Evolutionary conservation across 108 stramenopile genomes (phyloP).

Genomic region (Nannochloropsis salina): DNA sequence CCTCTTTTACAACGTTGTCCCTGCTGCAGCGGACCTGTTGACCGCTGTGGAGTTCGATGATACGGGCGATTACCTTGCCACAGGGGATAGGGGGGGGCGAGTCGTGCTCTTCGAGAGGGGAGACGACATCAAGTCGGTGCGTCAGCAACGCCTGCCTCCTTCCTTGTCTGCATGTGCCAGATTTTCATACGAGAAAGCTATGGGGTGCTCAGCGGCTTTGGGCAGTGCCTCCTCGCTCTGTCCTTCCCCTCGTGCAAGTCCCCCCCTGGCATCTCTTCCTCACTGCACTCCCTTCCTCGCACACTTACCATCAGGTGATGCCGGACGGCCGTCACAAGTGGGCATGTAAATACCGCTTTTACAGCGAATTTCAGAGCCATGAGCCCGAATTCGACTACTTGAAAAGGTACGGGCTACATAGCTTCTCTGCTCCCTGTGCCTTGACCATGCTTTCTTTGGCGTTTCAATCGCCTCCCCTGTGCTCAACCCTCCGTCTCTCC

Average conservation of each 20-base stretch:
- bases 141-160: background rate
- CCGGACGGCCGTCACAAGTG: constrained; percentile 34
- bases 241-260: too few relatives aligned
- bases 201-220: background rate
- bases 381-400: constrained; percentile 67
- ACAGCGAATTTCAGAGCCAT: constrained; percentile 61
- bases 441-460: background rate
- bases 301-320: constrained; percentile 38
- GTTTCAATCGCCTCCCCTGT: background rate
- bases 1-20: background rate
- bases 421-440: background rate
- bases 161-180: background rate
- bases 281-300: background rate
- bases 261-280: too few relatives aligned
- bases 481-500: background rate
- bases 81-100: constrained; percentile 56
- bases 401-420: constrained; percentile 34
- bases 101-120: constrained; percentile 41
- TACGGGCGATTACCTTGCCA: constrained; percentile 45
- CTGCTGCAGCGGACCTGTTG: constrained; percentile 46
- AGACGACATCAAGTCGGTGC: background rate
- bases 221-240: too few relatives aligned
- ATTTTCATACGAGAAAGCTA: background rate
- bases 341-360: constrained; percentile 51
- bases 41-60: constrained; percentile 51